These are phyloP conservation scores for Geotrichum restrictum DNA, from an alignment of 1,139 yeast genomes.

Conservation along the genomic window DNA sequence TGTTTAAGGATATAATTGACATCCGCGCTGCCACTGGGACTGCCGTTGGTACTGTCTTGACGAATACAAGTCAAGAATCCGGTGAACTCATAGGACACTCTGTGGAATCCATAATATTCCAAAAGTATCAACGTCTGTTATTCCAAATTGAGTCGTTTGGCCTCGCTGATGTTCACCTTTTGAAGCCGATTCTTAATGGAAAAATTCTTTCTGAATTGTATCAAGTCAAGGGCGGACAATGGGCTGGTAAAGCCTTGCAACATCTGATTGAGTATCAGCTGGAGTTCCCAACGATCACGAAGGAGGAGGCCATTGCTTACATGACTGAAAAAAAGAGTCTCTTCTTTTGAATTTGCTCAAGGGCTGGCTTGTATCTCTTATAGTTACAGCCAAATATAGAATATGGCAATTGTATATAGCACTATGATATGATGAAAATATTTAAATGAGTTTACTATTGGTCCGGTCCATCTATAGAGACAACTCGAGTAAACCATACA, in stretches of 20 bases:
- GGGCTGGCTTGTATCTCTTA: not conserved
- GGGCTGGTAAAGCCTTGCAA: slow-evolving; percentile 61
- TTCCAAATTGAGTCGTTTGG: too few relatives aligned
- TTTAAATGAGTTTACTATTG: too few relatives aligned
- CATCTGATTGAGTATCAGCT: slow-evolving; percentile 68
- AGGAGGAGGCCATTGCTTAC: slow-evolving; percentile 46
- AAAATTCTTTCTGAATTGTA: slow-evolving; percentile 53
- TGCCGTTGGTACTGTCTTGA: slow-evolving; percentile 12
- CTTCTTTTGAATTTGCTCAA: slow-evolving; percentile 10
- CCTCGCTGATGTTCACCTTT: slow-evolving; percentile 30
- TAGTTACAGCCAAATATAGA: not conserved
- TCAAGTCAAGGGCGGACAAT: slow-evolving; percentile 69
- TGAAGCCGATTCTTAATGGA: slow-evolving; percentile 48
- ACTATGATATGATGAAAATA: too few relatives aligned
- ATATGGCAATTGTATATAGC: too few relatives aligned
- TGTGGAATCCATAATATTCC: slow-evolving; percentile 26
- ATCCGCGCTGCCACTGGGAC: not conserved
- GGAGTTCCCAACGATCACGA: slow-evolving; percentile 56
- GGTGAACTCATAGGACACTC: slow-evolving; percentile 36
- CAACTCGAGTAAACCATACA: too few relatives aligned
- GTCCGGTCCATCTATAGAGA: too few relatives aligned
- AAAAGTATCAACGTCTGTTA: too few relatives aligned
- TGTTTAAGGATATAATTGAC: slow-evolving; percentile 23
- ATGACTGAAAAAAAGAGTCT: slow-evolving; percentile 18
- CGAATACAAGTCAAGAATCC: too few relatives aligned